Conservation (phyloP, 2,329 filamentous ascomycete genomes). For the Massarina eburnea region DNA sequence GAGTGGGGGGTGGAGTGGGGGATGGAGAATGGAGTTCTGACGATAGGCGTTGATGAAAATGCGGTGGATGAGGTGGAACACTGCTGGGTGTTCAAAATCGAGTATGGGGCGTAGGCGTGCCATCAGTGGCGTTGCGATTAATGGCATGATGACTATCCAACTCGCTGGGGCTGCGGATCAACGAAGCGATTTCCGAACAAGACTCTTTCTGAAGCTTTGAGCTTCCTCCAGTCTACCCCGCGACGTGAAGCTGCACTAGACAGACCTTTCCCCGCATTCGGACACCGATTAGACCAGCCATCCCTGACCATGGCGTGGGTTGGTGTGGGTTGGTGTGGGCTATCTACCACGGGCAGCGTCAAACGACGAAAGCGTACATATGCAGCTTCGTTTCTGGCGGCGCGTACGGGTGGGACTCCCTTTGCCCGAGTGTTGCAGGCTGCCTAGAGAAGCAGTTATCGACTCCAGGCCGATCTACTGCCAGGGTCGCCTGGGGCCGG, state of each 20-base stretch:
- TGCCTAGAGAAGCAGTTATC: too few relatives aligned
- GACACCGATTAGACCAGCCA: too few relatives aligned
- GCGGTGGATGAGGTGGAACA: conserved; percentile 11
- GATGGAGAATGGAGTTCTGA: conserved; percentile 18
- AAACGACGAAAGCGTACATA: too few relatives aligned
- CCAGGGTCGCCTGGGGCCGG: too few relatives aligned
- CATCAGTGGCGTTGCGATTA: too few relatives aligned
- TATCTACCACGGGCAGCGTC: too few relatives aligned
- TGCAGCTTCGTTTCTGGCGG: too few relatives aligned
- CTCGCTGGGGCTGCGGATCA: too few relatives aligned
- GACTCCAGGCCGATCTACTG: too few relatives aligned
- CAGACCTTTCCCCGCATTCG: too few relatives aligned
- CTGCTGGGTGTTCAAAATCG: conserved; percentile 20
- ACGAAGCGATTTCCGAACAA: neutral
- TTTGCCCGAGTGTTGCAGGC: neutral
- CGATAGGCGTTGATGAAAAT: conserved; percentile 27
- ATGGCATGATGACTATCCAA: too few relatives aligned
- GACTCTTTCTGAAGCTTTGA: too few relatives aligned
- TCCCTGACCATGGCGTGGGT: neutral
- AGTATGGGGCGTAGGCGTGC: conserved; percentile 6
- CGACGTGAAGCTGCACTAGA: neutral
- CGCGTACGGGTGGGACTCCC: neutral
- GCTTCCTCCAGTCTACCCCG: neutral
- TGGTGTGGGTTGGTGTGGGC: neutral
- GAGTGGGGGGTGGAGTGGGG: conserved; percentile 17